These are phyloP conservation scores for Annona squamosa DNA, from an alignment of 164 flowering plant species.

Conservation along the genomic window DNA sequence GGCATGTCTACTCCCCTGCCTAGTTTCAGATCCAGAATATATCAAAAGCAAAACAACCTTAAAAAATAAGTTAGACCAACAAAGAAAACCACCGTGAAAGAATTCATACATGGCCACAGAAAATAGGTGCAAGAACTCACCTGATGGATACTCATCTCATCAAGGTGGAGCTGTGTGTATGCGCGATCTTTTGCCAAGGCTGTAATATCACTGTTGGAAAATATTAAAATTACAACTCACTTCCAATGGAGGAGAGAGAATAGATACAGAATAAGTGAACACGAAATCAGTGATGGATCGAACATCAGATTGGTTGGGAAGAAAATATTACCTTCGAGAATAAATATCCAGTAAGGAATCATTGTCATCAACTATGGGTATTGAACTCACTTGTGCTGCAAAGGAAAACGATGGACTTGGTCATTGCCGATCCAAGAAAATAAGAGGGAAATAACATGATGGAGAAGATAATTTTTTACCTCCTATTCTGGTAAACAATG, in stretches of 20 bases:
- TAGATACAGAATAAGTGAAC: not conserved
- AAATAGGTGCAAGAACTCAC: conserved; percentile 15
- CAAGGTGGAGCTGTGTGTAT: conserved; percentile 51
- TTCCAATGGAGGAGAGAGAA: not conserved
- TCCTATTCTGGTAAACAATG: not conserved
- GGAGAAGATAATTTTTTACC: not conserved
- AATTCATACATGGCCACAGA: not conserved
- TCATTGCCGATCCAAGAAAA: not conserved
- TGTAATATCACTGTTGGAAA: conserved; percentile 37
- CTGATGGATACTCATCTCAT: conserved; percentile 62
- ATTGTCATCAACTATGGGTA: conserved; percentile 89
- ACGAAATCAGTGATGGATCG: not conserved
- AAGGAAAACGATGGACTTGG: not conserved
- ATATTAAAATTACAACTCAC: not conserved
- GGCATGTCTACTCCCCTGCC: not conserved
- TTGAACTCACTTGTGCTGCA: conserved; percentile 87
- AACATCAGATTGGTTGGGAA: not conserved
- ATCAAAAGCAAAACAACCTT: not conserved
- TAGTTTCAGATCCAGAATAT: not conserved
- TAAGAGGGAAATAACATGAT: not conserved
- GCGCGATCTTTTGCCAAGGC: conserved; percentile 64
- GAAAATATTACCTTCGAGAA: conserved; percentile 59
- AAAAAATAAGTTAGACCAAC: not conserved
- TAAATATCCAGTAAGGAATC: conserved; percentile 78
- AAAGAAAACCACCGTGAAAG: not conserved